Evolutionary conservation across 768 basidiomycete genomes (phyloP).

Genomic region (Ramaria sp.): DNA sequence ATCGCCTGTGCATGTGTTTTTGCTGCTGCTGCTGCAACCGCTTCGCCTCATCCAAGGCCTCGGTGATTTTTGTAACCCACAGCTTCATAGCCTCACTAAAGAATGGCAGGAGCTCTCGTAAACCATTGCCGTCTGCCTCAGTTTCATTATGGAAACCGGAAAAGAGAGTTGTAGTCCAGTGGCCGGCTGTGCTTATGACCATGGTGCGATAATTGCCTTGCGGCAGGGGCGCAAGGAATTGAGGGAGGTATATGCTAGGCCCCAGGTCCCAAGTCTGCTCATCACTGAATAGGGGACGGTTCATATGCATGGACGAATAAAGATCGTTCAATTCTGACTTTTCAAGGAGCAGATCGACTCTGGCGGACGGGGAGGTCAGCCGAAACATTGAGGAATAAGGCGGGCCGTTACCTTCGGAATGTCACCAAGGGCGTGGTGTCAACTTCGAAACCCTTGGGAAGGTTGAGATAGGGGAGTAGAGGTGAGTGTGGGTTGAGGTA

Average conservation of each 20-base stretch:
- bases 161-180: constrained; percentile 56
- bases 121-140: constrained; percentile 30
- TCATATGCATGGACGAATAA: constrained; percentile 22
- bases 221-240: constrained; percentile 38
- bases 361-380: neutral
- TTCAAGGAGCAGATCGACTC: constrained; percentile 48
- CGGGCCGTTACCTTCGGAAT: constrained; percentile 32
- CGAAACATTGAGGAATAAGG: neutral
- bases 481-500: constrained; percentile 50
- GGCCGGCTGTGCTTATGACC: constrained; percentile 53
- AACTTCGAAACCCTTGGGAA: constrained; percentile 46
- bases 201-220: constrained; percentile 47
- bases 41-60: constrained; percentile 26
- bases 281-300: constrained; percentile 39
- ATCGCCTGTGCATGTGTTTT: constrained; percentile 11
- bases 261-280: constrained; percentile 45
- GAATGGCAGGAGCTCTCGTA: constrained; percentile 42
- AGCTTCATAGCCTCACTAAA: constrained; percentile 44
- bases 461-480: constrained; percentile 27
- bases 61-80: constrained; percentile 46
- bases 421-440: constrained; percentile 48
- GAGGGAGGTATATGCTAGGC: constrained; percentile 39
- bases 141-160: constrained; percentile 26
- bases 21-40: constrained; percentile 12
- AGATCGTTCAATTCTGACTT: constrained; percentile 35